Base-by-base conservation (phyloP, 805 yeast genomes). In the Candida koratica region DNA sequence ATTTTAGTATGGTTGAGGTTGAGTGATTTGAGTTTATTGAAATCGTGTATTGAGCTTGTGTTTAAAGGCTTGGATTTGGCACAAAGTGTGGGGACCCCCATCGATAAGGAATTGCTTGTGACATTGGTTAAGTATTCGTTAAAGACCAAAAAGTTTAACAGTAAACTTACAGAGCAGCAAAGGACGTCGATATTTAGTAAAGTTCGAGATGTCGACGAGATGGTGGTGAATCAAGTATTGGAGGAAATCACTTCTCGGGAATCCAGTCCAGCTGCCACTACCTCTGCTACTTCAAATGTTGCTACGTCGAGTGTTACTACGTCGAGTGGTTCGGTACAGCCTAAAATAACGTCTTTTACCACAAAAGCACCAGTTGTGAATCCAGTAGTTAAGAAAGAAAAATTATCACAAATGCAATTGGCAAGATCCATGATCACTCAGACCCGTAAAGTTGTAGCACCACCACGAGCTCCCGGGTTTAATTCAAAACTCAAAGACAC, bases 1-100 rank as follows among this genome's bases (percentile, higher is more conserved):
- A 79, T 85, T 67, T 69, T 85, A 22, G 80, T 78, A 25, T 84
- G 97, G 94, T 66, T 90, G 18, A 70, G 93, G 41, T 64, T 90
- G 31, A 86, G 90, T 41, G 97, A 89, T 56, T 66, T 75, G 5
- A 83, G 87, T 2, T 64, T 90, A 30, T 61, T 85, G 29, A 71
- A 71, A 17, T 73, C 86, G 1, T 86, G 96, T 65, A 89, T 85
- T 5, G 69, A 71, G 16, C 63, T 87, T 31, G 82, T 84, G 4
- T 71, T 79, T 34, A 71, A 73, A 28, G 77, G 86, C 0, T 66
- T 87, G 30, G 84, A 79, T 45, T 56, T 84, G 28, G 84, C 88
- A 0, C 57, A 61, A 19, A 80, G 76, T 26, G 61, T 79, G 25
- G 52, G 70, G 9, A 66, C 81, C 18, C 51, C 53, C 2, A 67